Conservation (phyloP, 1,284 basidiomycete species). For the Ganoderma multipileum region DNA sequence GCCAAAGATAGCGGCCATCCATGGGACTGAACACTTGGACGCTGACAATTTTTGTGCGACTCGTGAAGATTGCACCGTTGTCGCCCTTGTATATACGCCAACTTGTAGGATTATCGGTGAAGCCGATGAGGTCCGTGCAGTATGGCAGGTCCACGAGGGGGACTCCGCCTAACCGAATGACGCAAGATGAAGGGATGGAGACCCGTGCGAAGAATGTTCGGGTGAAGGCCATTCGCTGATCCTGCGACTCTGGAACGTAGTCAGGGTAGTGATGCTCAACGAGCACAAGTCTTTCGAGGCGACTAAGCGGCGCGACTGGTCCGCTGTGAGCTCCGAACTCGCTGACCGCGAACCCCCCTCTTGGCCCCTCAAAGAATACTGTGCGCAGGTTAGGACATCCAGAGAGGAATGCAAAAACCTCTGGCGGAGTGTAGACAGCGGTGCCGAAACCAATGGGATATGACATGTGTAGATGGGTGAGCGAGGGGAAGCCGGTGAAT, state of each 20-base stretch:
- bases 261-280: neutral
- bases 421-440: neutral
- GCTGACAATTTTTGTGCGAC: neutral
- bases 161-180: neutral
- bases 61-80: neutral
- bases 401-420: neutral
- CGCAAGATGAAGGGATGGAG: neutral
- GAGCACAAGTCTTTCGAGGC: neutral
- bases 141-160: neutral
- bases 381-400: neutral
- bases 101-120: neutral
- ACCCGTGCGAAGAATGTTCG: neutral
- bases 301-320: neutral
- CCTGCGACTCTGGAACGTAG: neutral
- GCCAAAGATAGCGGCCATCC: slow-evolving; percentile 5
- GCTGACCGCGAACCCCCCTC: neutral
- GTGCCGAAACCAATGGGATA: neutral
- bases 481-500: neutral
- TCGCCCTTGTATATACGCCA: neutral
- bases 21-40: neutral
- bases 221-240: neutral
- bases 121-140: neutral
- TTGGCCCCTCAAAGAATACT: neutral
- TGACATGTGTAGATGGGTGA: neutral
- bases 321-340: neutral